Evolutionary conservation across 768 basidiomycete genomes (phyloP), one percentile per base, ranked within the genome.

Genomic region (Russula brevipes): DNA sequence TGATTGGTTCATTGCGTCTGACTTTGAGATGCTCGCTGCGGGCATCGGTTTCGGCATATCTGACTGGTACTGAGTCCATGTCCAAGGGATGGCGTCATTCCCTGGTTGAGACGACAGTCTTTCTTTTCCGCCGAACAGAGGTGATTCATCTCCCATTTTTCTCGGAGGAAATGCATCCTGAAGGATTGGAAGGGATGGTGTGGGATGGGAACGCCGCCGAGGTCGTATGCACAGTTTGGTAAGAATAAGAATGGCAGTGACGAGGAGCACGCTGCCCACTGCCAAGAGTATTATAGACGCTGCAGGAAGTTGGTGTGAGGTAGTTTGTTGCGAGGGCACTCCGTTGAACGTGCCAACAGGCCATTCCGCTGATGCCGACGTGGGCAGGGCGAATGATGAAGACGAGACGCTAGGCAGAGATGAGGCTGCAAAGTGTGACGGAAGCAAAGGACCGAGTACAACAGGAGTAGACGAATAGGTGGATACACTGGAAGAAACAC

Each of bases 101-200:
- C 73, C 75, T n/a, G 76, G 76, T 30, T 71, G 63, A 16, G 67
- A 75, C 1, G 83, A 81, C 3, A 82, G 80, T 41, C 81, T 73
- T 47, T 90, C 88, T 68, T 85, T 84, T 2, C 89, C 88, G n/a
- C 89, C 88, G 68, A 91, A 91, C 41, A 90, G 74, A 31, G 86
- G 87, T 2, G 88, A 89, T 31, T 85, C 85, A 59, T 85, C 82
- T 8, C 76, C 77, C 52, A 72, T 73, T 45, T 83, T 76, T 46
- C 79, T 77, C 31, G 82, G 80, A 12, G 78, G 72, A 63, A 78
- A 80, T 12, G 74, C 76, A 44, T 87, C 84, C 61, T 86, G 83
- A 12, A 87, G 75, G 52, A 88, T 85, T 0, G 88, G 89, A n/a
- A 87, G 77, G 36, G 88, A 91, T 3, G 87, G 89, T n/a, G 79